Evolutionary conservation across 352 stramenopile species (phyloP), one percentile per base, ranked within the genome.

Genomic region (Aphanomyces invadans): DNA sequence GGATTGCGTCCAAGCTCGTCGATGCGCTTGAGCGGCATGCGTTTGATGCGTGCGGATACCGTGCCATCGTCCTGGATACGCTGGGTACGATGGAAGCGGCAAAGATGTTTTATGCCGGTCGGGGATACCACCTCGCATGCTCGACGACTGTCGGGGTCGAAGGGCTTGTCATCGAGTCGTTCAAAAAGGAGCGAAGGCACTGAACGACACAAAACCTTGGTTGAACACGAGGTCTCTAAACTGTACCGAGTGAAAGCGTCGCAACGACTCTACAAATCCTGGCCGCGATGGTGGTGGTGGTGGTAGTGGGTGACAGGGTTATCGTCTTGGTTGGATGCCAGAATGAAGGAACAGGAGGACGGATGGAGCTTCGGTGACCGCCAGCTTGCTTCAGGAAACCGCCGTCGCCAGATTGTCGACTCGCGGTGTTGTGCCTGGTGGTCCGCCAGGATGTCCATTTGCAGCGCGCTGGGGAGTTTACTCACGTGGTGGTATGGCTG

Each of bases 11-110:
- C 44, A 53, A 71, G 44, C 70, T 91, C 26, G 73, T 91, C 1
- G 26, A 36, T 28, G 64, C 55, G 3, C 66, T 86, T 9, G 82
- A 91, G 57, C 12, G 1, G 9, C 87, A 84, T 68, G 72, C 71
- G 0, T 42, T 42, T 42, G 29, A 12, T 3, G 71, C 63, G 25
- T 64, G 39, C 19, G 70, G 68, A 2, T 88, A 78, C 54, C 32
- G 57, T 3, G 26, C 73, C 3, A 75, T 90, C 46, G 49, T 56
- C 29, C 72, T 89, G 19, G 82, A 90, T 29, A 90, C 82, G 4
- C 87, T 90, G 60, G 78, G 70, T 12, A 72, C 68, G 9, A 89
- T 90, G 82, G 32, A 74, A 48, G 71, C 70, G 2, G 78, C 82
- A 31, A 76, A 88, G 59, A 57, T 73, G 26, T 73, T 90, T 9